Base-by-base conservation (phyloP, 305 asterid species). In the Fraxinus baroniana region DNA sequence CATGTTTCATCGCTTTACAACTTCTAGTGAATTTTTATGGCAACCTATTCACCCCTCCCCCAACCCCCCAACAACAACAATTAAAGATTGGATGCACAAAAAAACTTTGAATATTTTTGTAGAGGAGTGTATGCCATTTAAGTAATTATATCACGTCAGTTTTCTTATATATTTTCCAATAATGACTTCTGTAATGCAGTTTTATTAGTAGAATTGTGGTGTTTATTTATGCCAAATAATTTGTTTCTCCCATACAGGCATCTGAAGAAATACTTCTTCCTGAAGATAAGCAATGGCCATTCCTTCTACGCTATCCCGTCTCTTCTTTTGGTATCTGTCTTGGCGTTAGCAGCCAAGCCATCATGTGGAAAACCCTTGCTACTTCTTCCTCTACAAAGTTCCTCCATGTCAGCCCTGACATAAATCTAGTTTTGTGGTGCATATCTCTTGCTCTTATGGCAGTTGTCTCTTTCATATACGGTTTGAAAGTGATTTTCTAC, bases 281-380 rank as follows among this genome's bases (percentile, higher is more conserved):
- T 1, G 87, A 87, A 44, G 97, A 94, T 87, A 85, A 89, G 82
- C 78, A 79, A 83, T 94, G 98, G 98, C 98, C 98, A 0, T 94
- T 94, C 86, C 97, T 94, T 70, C 96, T 94, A 3, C 94, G 98
- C 0, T 94, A 84, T 18, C 95, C 98, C 1, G 77, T 94, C 78
- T 85, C 93, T 1, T 87, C 97, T 32, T 94, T 93, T 74, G 96
- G 98, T 52, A 87, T 94, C 79, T 91, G 96, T 28, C 93, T 94
- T 6, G 98, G 98, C 7, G 90, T 92, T 9, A 80, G 98, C 81
- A 93, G 98, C 87, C 98, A 94, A 84, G 96, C 98, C 82, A 90
- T 93, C 13, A 85, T 94, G 95, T 94, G 97, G 97, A 94, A 93
- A 80, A 80, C 87, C n/a, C 88, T 94, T 0, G 88, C 97, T 0